Evolutionary conservation across 495 filamentous ascomycete genomes (phyloP).

Genomic region (Cercophora samala): DNA sequence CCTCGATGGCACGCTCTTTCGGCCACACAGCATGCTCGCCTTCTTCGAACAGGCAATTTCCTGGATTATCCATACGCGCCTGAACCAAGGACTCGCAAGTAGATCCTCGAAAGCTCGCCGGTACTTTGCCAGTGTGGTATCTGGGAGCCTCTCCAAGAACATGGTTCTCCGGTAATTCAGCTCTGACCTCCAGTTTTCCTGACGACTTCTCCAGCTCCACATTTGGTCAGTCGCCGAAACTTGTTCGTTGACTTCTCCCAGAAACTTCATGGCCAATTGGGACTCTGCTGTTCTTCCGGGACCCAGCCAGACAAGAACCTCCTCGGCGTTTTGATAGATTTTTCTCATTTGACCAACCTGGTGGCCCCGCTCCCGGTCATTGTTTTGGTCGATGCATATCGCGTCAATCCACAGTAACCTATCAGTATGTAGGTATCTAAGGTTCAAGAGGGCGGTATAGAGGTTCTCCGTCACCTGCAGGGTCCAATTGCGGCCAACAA

Average conservation of each 20-base stretch:
- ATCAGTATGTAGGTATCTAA: not conserved
- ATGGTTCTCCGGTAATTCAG: not conserved
- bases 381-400: constrained; percentile 10
- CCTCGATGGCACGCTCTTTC: not conserved
- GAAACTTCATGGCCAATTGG: not conserved
- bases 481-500: not conserved
- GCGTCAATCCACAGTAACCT: constrained; percentile 7
- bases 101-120: not conserved
- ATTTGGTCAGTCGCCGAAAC: not conserved
- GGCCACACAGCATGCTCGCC: not conserved
- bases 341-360: constrained; percentile 6
- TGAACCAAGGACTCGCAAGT: not conserved
- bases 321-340: constrained; percentile 3
- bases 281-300: not conserved
- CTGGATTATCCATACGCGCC: not conserved
- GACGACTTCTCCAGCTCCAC: not conserved
- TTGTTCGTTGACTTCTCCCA: not conserved
- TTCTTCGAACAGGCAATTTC: not conserved
- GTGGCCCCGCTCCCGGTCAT: not conserved
- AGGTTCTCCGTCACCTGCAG: not conserved
- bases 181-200: not conserved
- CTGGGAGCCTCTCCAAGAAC: not conserved
- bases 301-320: constrained; percentile 3
- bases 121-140: not conserved
- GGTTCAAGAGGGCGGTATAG: not conserved